Base-by-base conservation (phyloP, 208 protist species). In the Leishmania arabica region DNA sequence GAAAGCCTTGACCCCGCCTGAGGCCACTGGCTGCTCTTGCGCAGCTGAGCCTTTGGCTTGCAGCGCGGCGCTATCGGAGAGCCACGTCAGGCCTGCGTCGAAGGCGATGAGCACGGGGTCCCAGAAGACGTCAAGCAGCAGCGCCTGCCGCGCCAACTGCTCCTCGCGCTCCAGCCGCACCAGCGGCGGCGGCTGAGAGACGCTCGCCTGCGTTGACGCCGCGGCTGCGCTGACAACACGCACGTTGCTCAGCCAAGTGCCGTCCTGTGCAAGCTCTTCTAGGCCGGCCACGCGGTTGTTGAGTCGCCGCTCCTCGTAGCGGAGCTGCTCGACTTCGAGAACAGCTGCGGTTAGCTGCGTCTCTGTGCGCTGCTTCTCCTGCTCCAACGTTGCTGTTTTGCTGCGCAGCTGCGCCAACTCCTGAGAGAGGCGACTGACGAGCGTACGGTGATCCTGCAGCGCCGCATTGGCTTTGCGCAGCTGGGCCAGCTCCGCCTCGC, bases 61-160 rank as follows among this genome's bases (percentile, higher is more conserved):
- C 45, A 88, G 77, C 24, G 84, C 72, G 13, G 88, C 82, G 58
- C 78, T 84, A 66, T 95, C 92, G 17, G 81, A 83, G 34, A 96
- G 64, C 93, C 95, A 97, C 69, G 92, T 93, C 42, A 96, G 79
- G 45, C 95, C 95, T 15, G 95, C 95, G 84, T 97, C 95, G 69
- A 96, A 93, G 78, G 95, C 95, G 51, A 96, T 93, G 74, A 86
- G 87, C 72, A 98, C 91, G 8, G 95, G 95, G 11, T 93, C 90
- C 91, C 90, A 96, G 81, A 95, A 91, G 71, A 95, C 78, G n/a
- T 93, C 85, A 51, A 84, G 82, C 73, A 95, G 80, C 42, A 97
- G 83, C 45, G 58, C 83, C 66, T 95, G 88, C 5, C 95, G 92
- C 40, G 86, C 87, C 53, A 75, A 17, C 74, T 81, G 66, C 78